Evolutionary conservation across 495 filamentous ascomycete species (phyloP).

Genomic region (Aspergillus carlsbadensis): DNA sequence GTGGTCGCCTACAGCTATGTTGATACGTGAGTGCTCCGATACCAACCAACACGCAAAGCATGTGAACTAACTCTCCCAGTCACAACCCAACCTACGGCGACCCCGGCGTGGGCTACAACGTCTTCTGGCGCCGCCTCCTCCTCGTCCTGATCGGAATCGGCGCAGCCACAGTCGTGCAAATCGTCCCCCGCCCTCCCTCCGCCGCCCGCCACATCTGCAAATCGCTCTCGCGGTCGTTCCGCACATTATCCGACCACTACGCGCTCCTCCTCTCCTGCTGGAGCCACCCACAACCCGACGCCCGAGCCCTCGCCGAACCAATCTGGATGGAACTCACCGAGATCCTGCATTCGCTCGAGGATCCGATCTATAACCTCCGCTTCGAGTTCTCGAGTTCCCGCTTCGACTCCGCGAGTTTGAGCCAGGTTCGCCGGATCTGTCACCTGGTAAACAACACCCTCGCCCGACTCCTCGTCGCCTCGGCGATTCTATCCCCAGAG

Average conservation of each 20-base stretch:
- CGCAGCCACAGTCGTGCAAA: conserved; percentile 38
- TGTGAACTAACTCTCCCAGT: no score
- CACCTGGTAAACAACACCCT: conserved; percentile 37
- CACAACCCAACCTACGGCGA: conserved; percentile 42
- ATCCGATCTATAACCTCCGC: conserved; percentile 31
- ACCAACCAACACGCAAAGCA: background rate
- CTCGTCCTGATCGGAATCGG: conserved; percentile 41
- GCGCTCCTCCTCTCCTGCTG: conserved; percentile 45
- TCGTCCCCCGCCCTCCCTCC: conserved; percentile 45
- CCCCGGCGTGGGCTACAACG: conserved; percentile 42
- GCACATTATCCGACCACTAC: conserved; percentile 43
- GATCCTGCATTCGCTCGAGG: conserved; percentile 29
- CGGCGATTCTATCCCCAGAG: conserved; percentile 31
- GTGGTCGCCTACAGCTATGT: conserved; percentile 40
- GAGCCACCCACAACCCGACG: conserved; percentile 24
- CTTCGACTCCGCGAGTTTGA: conserved; percentile 37
- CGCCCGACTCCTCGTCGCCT: conserved; percentile 34
- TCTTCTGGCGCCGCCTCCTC: conserved; percentile 46
- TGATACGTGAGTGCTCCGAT: conserved; percentile 26
- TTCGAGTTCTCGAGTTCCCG: conserved; percentile 44
- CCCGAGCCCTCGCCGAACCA: conserved; percentile 29
- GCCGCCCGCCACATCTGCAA: conserved; percentile 43
- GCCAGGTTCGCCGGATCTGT: conserved; percentile 35
- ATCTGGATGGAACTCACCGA: conserved; percentile 36
- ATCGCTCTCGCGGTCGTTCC: conserved; percentile 36